Evolutionary conservation across 2,329 filamentous ascomycete genomes (phyloP), one percentile per base, ranked within the genome.

Genomic region (Sodiomyces alkalinus): DNA sequence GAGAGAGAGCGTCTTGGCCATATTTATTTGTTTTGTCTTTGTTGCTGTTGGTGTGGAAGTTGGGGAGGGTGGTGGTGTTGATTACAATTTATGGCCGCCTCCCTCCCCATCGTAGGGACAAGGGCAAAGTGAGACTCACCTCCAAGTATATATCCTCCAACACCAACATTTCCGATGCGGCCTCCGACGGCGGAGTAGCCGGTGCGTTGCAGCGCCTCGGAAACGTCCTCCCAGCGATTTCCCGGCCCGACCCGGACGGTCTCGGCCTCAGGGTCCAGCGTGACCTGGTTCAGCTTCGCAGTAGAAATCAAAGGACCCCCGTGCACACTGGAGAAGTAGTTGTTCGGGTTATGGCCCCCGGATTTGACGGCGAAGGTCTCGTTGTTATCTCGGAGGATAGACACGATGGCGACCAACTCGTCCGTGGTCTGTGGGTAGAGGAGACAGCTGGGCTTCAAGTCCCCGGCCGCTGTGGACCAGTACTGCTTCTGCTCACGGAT

Each of bases 271-370:
- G 45, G 33, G 25, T 60, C 47, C 12, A 62, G 44, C 0, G 45
- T 40, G 8, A 64, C 43, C 29, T 55, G 41, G 26, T 64, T 46
- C 11, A 61, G 51, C 4, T 54, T 46, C 33, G 48, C 50, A 8
- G 65, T 52, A 11, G 64, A 64, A 35, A 74, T 58, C 5, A 64
- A 43, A 2, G 64, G 49, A 0, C 63, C 64, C 2, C 48, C 56
- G 10, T 56, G 44, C 26, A 64, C 59, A 37, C 58, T 72, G 2
- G 66, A 56, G 21, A 59, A 61, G 34, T 60, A 60, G 12, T 61
- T 52, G 39, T 69, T 68, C 4, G 65, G 60, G 32, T 62, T 65
- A 45, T 74, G 68, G 1, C 68, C 69, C 17, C 68, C 68, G 6
- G 62, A 62, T 38, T 67, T 64, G 38, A 68, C 46, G 6, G 68